phyloP scores from a whole-genome alignment of 805 yeast species.

The Sugiyamaella americana region DNA sequence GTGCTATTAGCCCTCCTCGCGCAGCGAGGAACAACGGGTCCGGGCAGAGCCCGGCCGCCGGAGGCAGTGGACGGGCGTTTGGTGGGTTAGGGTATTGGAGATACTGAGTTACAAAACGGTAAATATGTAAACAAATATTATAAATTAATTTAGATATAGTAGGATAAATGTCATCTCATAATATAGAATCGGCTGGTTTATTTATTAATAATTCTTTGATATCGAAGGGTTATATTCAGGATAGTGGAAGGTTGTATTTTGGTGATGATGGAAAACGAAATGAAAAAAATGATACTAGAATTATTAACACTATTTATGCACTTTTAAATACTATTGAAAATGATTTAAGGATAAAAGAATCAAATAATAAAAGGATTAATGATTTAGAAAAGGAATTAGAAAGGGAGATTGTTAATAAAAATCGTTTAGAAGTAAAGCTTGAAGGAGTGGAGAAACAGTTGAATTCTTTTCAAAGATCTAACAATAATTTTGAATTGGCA shows the following conservation, averaged over 20 bases:
- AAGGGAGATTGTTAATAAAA: neutral
- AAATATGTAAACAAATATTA: too few species aligned
- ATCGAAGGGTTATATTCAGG: constrained; percentile 21
- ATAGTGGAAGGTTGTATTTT: constrained; percentile 18
- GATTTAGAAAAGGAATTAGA: constrained; percentile 11
- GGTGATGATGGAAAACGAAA: constrained; percentile 5
- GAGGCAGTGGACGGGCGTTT: too few species aligned
- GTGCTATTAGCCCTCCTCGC: too few species aligned
- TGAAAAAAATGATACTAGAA: constrained; percentile 17
- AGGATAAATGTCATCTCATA: constrained; percentile 4
- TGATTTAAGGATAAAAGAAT: constrained; percentile 14
- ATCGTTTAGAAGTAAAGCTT: constrained; percentile 6
- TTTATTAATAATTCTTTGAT: constrained; percentile 22
- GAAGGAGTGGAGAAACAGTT: constrained; percentile 13
- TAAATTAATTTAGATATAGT: too few species aligned
- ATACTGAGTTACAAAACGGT: too few species aligned
- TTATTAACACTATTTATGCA: constrained; percentile 24
- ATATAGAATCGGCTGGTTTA: constrained; percentile 19
- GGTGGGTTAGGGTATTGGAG: too few species aligned
- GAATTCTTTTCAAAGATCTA: constrained; percentile 3
- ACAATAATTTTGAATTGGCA: constrained; percentile 8
- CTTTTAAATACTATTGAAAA: constrained; percentile 20
- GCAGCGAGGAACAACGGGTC: too few species aligned
- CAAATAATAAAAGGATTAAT: constrained; percentile 3
- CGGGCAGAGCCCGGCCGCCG: too few species aligned